Evolutionary conservation across 768 basidiomycete species (phyloP), one percentile per base, ranked within the genome.

Genomic region (Boletus barrowsii): DNA sequence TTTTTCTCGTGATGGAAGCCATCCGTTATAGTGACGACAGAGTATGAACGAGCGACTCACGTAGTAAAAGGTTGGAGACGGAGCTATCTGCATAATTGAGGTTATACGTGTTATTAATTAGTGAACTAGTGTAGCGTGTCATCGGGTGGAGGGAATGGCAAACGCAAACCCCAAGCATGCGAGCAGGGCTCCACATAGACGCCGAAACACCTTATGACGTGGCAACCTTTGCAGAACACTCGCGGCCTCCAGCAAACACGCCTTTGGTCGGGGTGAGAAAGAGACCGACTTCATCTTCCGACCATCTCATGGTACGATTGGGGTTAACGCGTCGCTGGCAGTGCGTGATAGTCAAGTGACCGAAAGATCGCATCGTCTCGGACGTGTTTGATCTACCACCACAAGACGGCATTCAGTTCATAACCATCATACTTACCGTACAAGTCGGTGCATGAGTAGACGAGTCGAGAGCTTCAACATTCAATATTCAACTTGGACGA

Each of bases 1-100:
- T 56, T 75, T n/a, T 75, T 15, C 71, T 75, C 15, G 74, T 70
- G 14, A 79, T 78, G 81, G 50, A 15, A 53, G 29, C 36, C 14
- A 2, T n/a, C 13, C 14, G 11, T 39, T 49, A 11, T 4, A 24
- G 33, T 22, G 37, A 36, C 5, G 18, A 20, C 10, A 44, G 11
- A 8, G 17, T 29, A 33, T 5, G 14, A 14, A 18, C 5, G 15
- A 14, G 10, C 10, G 9, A 50, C 75, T 62, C 33, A 77, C 78
- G 51, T 48, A 69, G 29, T 29, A 2, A 64, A 30, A 79, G 52
- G 2, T 62, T 57, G 20, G 71, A 64, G 13, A 66, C 70, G 11
- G 73, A 71, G 44, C 63, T 57, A 41, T 79, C 75, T 8, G 59
- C 68, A 20, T 75, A 79, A 10, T 66, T 72, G 41, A 79, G 59